Evolutionary conservation across 2,329 filamentous ascomycete genomes (phyloP).

Genomic region (Helminthosporium solani): DNA sequence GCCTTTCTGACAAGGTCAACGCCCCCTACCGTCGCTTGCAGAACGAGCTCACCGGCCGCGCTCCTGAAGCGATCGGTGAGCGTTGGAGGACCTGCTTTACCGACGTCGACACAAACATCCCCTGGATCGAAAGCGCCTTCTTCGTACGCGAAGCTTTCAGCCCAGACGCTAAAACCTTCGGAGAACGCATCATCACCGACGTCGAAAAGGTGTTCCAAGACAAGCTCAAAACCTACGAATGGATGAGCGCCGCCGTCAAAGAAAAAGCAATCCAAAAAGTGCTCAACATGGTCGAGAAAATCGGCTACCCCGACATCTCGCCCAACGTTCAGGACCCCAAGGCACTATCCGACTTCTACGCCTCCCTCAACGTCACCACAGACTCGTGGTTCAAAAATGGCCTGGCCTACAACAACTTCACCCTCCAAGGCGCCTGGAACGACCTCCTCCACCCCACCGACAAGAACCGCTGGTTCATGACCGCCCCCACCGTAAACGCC

Average conservation of each 20-base stretch:
- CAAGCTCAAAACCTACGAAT: neutral
- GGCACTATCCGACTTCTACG: neutral
- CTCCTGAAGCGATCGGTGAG: neutral
- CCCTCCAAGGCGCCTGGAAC: neutral
- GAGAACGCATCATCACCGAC: conserved; percentile 46
- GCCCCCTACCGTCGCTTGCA: conserved; percentile 35
- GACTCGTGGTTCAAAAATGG: conserved; percentile 1
- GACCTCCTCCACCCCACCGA: neutral
- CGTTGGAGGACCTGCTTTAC: conserved; percentile 1
- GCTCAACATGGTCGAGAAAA: conserved; percentile 1
- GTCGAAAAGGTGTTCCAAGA: neutral
- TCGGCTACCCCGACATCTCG: conserved; percentile 1
- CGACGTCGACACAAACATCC: neutral
- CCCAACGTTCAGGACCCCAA: neutral
- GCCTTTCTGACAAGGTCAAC: conserved; percentile 58
- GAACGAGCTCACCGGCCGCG: neutral
- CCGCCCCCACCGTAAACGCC: neutral
- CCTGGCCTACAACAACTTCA: conserved; percentile 1
- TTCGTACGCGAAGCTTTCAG: neutral
- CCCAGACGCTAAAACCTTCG: neutral
- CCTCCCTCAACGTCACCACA: neutral
- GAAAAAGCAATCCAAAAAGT: conserved; percentile 1
- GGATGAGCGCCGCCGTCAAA: conserved; percentile 1
- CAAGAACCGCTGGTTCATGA: neutral
- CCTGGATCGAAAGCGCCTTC: conserved; percentile 1